These are phyloP conservation scores for Fusarium irregulare DNA, from an alignment of 2,329 filamentous ascomycete species.

Conservation along the genomic window DNA sequence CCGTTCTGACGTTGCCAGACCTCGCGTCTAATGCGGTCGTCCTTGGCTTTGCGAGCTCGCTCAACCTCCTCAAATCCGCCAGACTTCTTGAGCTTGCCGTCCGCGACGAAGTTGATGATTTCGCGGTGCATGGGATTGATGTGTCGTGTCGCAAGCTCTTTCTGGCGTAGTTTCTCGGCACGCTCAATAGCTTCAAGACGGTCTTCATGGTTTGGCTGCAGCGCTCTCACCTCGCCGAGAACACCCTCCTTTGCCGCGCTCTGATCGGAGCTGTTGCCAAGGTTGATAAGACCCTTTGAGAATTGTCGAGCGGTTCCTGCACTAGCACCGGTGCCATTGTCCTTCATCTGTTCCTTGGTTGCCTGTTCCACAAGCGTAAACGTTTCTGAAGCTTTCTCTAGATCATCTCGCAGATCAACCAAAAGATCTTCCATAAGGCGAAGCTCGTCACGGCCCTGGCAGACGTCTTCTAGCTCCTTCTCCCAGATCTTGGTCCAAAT, in stretches of 20 bases:
- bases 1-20: slow-evolving; percentile 77
- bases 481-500: slow-evolving; percentile 99
- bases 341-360: slow-evolving; percentile 96
- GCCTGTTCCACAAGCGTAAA: slow-evolving; percentile 96
- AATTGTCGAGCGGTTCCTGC: slow-evolving; percentile 66
- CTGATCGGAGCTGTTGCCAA: slow-evolving; percentile 72
- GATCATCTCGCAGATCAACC: slow-evolving; percentile 90
- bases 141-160: slow-evolving; percentile 82
- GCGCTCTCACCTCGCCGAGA: slow-evolving; percentile 89
- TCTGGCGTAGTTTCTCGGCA: slow-evolving; percentile 91
- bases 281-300: slow-evolving; percentile 64
- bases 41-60: slow-evolving; percentile 82
- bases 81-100: slow-evolving; percentile 94
- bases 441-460: slow-evolving; percentile 92
- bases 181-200: slow-evolving; percentile 95
- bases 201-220: slow-evolving; percentile 94
- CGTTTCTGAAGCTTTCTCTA: slow-evolving; percentile 93
- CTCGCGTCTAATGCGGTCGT: slow-evolving; percentile 86
- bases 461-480: slow-evolving; percentile 94
- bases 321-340: slow-evolving; percentile 65
- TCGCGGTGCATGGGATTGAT: slow-evolving; percentile 87
- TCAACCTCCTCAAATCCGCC: slow-evolving; percentile 96
- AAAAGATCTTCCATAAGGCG: slow-evolving; percentile 97
- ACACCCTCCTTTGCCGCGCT: slow-evolving; percentile 89
- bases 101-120: slow-evolving; percentile 84